Percentiles rank a stretch among this genome's conserved stretches.
Conservation (phyloP, 345 rosid species). For the Capsella bursapastoris region DNA sequence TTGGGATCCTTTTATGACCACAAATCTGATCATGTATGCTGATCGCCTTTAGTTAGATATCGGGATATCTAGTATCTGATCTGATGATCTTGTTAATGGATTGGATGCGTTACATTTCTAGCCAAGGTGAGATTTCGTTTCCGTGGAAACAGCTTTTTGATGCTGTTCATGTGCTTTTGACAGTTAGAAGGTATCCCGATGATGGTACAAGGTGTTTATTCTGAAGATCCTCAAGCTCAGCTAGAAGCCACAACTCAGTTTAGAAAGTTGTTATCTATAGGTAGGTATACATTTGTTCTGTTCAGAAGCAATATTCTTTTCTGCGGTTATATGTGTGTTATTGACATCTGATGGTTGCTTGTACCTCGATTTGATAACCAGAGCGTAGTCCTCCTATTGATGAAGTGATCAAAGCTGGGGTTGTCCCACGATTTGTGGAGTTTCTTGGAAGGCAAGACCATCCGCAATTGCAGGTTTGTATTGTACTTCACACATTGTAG, state of each 20-base stretch:
- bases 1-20: not conserved
- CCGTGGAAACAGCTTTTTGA: slow-evolving; percentile 20
- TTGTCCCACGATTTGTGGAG: slow-evolving; percentile 77
- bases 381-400: slow-evolving; percentile 91
- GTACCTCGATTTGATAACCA: slow-evolving; percentile 41
- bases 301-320: not conserved
- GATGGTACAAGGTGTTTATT: slow-evolving; percentile 81
- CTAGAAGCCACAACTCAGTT: slow-evolving; percentile 82
- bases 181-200: slow-evolving; percentile 78
- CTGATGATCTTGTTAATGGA: slow-evolving; percentile 21
- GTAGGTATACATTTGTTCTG: slow-evolving; percentile 38
- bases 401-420: slow-evolving; percentile 84
- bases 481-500: slow-evolving; percentile 26
- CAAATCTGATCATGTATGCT: slow-evolving; percentile 21
- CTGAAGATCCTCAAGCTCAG: slow-evolving; percentile 64
- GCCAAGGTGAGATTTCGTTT: not conserved
- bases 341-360: slow-evolving; percentile 22
- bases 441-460: slow-evolving; percentile 78
- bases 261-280: slow-evolving; percentile 82
- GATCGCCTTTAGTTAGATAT: not conserved
- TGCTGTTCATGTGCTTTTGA: slow-evolving; percentile 39
- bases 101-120: slow-evolving; percentile 9
- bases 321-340: slow-evolving; percentile 7
- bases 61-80: not conserved
- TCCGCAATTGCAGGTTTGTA: slow-evolving; percentile 73